phyloP scores from a whole-genome alignment of 441 rosid genomes.

The Mallotus repandus region DNA sequence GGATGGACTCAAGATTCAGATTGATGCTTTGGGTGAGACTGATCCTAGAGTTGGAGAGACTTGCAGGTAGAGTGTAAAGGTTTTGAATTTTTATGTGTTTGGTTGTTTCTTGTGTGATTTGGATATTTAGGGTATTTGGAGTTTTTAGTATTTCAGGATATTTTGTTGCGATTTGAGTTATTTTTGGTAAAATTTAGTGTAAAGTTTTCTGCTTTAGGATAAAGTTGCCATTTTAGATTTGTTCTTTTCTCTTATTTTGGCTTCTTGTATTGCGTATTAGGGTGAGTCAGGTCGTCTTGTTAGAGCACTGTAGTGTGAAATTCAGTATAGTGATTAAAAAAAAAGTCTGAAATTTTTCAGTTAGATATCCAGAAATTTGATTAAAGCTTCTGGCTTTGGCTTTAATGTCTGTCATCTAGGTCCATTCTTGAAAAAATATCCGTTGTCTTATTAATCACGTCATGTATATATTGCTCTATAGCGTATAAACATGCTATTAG shows the following conservation, averaged over 20 bases:
- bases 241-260: background rate
- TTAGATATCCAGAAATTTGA: background rate
- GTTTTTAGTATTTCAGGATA: background rate
- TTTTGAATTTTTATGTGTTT: background rate
- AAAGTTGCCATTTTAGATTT: conserved; percentile 5
- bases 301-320: background rate
- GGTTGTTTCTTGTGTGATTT: background rate
- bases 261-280: background rate
- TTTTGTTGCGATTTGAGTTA: background rate
- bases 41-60: conserved; percentile 99
- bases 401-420: background rate
- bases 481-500: background rate
- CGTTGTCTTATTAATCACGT: background rate
- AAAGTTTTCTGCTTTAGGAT: background rate
- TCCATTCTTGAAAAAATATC: background rate
- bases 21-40: conserved; percentile 82
- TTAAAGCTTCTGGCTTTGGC: background rate
- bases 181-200: background rate
- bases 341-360: background rate
- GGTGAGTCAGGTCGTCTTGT: conserved; percentile 3
- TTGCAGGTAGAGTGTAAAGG: conserved; percentile 61
- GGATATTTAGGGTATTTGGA: background rate
- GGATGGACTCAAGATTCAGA: conserved; percentile 92
- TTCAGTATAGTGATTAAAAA: background rate
- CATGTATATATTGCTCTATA: too few species aligned